A percentile compares a stretch with the other conserved stretches of the same genome.
These are phyloP conservation scores for Zizania latifolia DNA, from an alignment of 176 grass and related monocot genomes.

Conservation along the genomic window DNA sequence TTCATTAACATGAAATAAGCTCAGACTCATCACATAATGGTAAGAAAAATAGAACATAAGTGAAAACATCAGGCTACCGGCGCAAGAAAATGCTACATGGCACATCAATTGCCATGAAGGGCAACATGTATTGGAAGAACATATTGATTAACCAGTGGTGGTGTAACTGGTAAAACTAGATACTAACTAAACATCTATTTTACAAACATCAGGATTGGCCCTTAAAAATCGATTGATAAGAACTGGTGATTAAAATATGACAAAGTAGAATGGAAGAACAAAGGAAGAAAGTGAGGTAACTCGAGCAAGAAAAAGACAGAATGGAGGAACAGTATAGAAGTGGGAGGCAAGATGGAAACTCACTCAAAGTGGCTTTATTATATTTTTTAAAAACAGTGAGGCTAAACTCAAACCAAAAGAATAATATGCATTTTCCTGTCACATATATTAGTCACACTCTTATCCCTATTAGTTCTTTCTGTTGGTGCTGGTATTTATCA, in stretches of 20 bases:
- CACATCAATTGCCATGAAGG: background rate
- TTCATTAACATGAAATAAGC: constrained; percentile 26
- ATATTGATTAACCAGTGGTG: background rate
- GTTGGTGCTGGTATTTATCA: background rate
- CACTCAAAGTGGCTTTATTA: background rate
- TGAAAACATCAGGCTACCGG: background rate
- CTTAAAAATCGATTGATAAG: background rate
- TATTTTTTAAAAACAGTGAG: background rate
- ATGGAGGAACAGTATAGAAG: background rate
- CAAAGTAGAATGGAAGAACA: background rate
- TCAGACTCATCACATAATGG: background rate
- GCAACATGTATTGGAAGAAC: background rate
- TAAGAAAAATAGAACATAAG: background rate
- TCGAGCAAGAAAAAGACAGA: background rate
- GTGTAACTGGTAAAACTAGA: background rate
- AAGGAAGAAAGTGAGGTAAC: background rate
- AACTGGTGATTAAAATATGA: background rate
- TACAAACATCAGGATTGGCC: background rate
- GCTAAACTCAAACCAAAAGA: background rate
- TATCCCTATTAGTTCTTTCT: background rate
- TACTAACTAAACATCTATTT: background rate
- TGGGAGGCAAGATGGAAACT: background rate
- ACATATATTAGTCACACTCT: background rate
- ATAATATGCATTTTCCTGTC: background rate
- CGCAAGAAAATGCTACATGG: background rate